Base-by-base conservation (phyloP, 306 rosid species). In the Inga laurina region DNA sequence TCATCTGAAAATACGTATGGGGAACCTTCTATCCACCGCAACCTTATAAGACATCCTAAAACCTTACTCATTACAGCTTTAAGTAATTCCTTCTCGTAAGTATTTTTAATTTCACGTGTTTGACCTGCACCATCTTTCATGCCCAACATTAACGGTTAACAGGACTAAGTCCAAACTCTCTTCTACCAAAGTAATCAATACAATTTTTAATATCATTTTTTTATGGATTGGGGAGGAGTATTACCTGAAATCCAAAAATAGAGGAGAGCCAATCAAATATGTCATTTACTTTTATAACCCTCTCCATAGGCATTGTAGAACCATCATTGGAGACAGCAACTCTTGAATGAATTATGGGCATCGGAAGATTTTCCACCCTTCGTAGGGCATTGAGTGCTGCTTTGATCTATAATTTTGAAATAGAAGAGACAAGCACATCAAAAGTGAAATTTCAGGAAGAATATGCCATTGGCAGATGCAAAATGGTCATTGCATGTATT, bases 181-280 rank as follows among this genome's bases (percentile, higher is more conserved):
- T 64, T 43, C 64, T 13, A 32, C 37, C 34, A 12, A 46, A 78
- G 15, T 48, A 46, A 56, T 52, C 37, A 15, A 8, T 39, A 46
- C n/a, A 41, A 22, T 5, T 44, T 43, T 15, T 5, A 79, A 14
- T 49, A 59, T 59, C 30, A 59, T n/a, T 64, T 64, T 62, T 30
- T 30, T 4, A 4, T 11, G 68, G 35, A 10, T 12, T 24, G 70
- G 70, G 9, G 39, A 6, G 41, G 11, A 15, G 43, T 57, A 51
- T 83, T 82, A 90, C 96, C 96, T 92, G 96, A 86, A 92, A 92
- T 45, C 96, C 96, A 48, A 90, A 92, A 16, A 87, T 81, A 62
- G 87, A 79, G 15, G 92, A 84, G 69, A 92, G 88, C 93, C 93
- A 92, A 82, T 88, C 92, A 64, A 90, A 92, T 82, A 92, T 83